These are phyloP conservation scores for Bretschneidera sinensis DNA, from an alignment of 345 rosid genomes.

Conservation along the genomic window DNA sequence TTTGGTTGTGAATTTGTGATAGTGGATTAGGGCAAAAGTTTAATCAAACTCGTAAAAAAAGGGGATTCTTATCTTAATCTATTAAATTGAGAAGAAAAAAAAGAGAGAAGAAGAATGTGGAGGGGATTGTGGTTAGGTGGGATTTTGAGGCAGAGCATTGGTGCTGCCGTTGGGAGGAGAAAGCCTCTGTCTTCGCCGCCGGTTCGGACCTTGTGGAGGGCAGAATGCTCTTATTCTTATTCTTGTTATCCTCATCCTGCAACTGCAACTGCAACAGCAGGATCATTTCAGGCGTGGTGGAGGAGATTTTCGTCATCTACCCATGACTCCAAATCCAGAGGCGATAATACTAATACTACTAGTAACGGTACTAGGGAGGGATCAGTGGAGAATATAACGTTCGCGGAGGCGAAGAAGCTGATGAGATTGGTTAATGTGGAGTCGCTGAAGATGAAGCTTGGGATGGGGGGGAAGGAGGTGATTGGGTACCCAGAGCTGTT, in stretches of 20 bases:
- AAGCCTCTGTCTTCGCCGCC: background rate
- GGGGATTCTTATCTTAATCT: no score
- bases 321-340: background rate
- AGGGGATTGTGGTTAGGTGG: slow-evolving; percentile 21
- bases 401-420: slow-evolving; percentile 65
- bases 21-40: no score
- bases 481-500: slow-evolving; percentile 53
- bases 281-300: background rate
- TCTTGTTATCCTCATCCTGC: background rate
- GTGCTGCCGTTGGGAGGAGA: slow-evolving; percentile 18
- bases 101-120: slow-evolving; percentile 24
- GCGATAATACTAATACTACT: background rate
- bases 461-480: slow-evolving; percentile 60
- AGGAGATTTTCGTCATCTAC: background rate
- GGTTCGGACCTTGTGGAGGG: background rate
- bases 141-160: slow-evolving; percentile 16
- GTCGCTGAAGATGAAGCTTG: slow-evolving; percentile 62
- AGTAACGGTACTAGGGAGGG: background rate
- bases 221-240: background rate
- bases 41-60: no score
- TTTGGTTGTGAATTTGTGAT: no score
- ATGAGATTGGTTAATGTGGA: slow-evolving; percentile 86
- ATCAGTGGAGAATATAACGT: slow-evolving; percentile 27
- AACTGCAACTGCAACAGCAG: background rate
- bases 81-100: background rate